phyloP scores from a whole-genome alignment of 495 filamentous ascomycete species.

The Parmelia sp. region DNA sequence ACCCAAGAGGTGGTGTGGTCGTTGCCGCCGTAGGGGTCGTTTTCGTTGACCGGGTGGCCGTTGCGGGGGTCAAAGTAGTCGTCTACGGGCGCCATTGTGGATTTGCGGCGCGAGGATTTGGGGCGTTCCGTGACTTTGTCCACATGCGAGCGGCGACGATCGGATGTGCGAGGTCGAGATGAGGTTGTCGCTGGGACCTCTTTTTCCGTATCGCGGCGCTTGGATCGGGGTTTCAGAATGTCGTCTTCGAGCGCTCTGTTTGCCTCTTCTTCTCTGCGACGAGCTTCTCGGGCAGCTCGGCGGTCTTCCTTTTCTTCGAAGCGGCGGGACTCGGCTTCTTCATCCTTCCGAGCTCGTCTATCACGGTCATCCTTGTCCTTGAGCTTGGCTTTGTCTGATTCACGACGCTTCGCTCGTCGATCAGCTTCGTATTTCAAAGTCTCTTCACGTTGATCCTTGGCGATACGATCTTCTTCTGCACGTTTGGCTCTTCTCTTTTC shows the following conservation, averaged over 20 bases:
- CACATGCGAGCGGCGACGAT: conserved; percentile 23
- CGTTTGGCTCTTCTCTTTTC: conserved; percentile 42
- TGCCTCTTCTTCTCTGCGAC: conserved; percentile 40
- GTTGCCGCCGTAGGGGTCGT: conserved; percentile 31
- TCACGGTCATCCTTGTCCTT: conserved; percentile 41
- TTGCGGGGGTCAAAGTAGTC: conserved; percentile 41
- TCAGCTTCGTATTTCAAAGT: conserved; percentile 40
- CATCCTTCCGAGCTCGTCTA: conserved; percentile 40
- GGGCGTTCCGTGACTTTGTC: conserved; percentile 19
- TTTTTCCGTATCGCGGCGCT: conserved; percentile 20
- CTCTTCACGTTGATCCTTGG: conserved; percentile 29
- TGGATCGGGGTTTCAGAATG: conserved; percentile 19
- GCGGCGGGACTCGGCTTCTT: conserved; percentile 42
- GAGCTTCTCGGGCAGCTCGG: conserved; percentile 42
- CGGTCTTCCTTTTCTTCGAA: conserved; percentile 42
- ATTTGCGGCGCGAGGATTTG: conserved; percentile 26
- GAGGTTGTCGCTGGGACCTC: conserved; percentile 18
- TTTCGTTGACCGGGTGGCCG: conserved; percentile 16
- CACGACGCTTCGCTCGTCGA: conserved; percentile 37
- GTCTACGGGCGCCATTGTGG: conserved; percentile 27
- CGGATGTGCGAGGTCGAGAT: conserved; percentile 24
- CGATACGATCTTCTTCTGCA: conserved; percentile 36
- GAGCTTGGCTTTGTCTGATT: conserved; percentile 35
- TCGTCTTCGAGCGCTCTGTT: conserved; percentile 38
- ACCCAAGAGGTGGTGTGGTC: conserved; percentile 60